Evolutionary conservation across 148 eudicot genomes (phyloP).

Genomic region (Arbutus unedo): DNA sequence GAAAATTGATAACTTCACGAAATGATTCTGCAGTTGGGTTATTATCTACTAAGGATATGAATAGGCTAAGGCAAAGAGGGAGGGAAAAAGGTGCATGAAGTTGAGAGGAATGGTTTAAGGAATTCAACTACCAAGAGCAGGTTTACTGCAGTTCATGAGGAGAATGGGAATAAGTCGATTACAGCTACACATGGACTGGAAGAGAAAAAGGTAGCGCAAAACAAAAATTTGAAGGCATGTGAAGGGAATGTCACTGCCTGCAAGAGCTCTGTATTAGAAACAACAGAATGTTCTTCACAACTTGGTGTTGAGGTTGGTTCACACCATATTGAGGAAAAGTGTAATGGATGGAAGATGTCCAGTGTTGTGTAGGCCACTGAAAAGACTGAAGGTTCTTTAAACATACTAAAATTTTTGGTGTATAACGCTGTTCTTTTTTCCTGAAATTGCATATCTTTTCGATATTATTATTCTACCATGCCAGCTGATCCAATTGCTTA

Average conservation of each 20-base stretch:
- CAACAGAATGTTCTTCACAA: constrained; percentile 1
- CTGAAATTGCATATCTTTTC: neutral
- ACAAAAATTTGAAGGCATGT: neutral
- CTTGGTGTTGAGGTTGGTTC: constrained; percentile 11
- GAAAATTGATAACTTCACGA: neutral
- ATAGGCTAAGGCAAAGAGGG: constrained; percentile 16
- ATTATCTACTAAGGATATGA: constrained; percentile 4
- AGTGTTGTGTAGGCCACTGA: constrained; percentile 16
- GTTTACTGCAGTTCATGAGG: constrained; percentile 20
- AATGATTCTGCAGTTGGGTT: constrained; percentile 10
- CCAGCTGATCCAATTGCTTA: neutral
- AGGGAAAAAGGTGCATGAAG: neutral
- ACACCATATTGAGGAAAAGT: constrained; percentile 17
- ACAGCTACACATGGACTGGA: constrained; percentile 3
- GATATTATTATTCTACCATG: neutral
- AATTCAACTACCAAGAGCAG: constrained; percentile 20
- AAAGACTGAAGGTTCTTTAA: constrained; percentile 14
- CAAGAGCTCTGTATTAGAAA: neutral
- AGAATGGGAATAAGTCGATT: constrained; percentile 2
- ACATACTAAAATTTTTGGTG: neutral
- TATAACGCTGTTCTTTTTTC: neutral
- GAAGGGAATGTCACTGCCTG: constrained; percentile 3
- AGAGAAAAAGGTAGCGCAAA: neutral
- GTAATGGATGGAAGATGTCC: constrained; percentile 21
- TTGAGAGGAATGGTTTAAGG: neutral